A percentile compares a stretch with the other conserved stretches of the same genome.
Evolutionary conservation across 139 green algal species (phyloP).

Genomic region (Chlorella sp.): DNA sequence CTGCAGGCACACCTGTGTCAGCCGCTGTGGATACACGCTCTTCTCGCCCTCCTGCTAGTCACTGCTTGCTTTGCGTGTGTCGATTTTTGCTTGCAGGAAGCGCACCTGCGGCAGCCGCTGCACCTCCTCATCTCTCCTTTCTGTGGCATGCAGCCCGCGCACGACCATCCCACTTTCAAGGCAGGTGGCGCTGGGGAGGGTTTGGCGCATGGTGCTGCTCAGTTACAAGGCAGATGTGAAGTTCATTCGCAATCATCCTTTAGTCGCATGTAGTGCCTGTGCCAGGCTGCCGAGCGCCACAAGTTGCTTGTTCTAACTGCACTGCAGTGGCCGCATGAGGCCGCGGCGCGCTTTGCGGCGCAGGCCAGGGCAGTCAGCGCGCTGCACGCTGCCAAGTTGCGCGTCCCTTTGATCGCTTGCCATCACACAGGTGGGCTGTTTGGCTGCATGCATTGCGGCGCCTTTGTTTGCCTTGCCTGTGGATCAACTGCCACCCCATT

Average conservation of each 20-base stretch:
- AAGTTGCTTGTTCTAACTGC: too few relatives aligned
- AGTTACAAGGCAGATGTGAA: too few relatives aligned
- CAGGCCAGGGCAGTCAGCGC: background rate
- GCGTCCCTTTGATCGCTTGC: background rate
- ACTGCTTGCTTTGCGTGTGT: background rate
- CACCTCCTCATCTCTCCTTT: background rate
- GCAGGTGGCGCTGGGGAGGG: too few relatives aligned
- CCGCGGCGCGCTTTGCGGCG: background rate
- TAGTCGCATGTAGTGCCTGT: too few relatives aligned
- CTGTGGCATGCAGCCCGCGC: background rate
- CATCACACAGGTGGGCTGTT: constrained; percentile 4
- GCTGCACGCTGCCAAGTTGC: background rate
- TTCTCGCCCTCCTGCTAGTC: background rate
- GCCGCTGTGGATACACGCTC: too few relatives aligned
- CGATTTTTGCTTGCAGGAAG: background rate
- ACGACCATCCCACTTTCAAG: constrained; percentile 16
- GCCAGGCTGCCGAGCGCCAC: too few relatives aligned
- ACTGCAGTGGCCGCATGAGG: background rate
- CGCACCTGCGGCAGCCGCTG: background rate
- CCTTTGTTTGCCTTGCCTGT: too few relatives aligned
- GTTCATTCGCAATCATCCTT: too few relatives aligned
- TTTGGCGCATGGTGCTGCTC: too few relatives aligned
- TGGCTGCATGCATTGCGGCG: too few relatives aligned
- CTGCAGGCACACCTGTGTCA: too few relatives aligned
- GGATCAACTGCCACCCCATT: too few relatives aligned